phyloP scores from a whole-genome alignment of 75 land plant species.

The Selaginella moellendorffii region DNA sequence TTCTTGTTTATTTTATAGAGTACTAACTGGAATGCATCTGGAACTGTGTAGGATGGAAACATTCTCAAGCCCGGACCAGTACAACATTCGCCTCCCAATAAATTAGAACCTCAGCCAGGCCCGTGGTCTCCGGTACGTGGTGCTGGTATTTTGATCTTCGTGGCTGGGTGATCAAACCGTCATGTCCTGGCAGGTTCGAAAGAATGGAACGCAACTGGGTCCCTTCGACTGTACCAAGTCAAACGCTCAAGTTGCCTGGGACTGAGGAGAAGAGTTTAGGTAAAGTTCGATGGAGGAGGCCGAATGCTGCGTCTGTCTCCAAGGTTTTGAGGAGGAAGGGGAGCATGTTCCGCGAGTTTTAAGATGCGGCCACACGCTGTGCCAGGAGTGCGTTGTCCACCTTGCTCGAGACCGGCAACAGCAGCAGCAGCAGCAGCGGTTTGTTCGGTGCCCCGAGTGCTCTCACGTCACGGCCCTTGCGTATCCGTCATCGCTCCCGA shows the following conservation, averaged over 20 bases:
- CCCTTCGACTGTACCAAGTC: slow-evolving; percentile 50
- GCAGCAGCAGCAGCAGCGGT: neutral
- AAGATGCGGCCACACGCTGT: slow-evolving; percentile 65
- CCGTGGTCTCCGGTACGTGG: slow-evolving; percentile 91
- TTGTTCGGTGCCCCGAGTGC: slow-evolving; percentile 61
- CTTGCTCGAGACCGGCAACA: slow-evolving; percentile 20
- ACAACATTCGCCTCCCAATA: slow-evolving; percentile 74
- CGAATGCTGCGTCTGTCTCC: slow-evolving; percentile 78
- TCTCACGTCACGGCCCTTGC: slow-evolving; percentile 30
- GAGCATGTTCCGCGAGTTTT: slow-evolving; percentile 52
- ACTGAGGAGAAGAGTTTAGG: too few relatives aligned
- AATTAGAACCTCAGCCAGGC: slow-evolving; percentile 46
- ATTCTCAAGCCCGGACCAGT: slow-evolving; percentile 57
- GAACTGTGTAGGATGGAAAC: neutral
- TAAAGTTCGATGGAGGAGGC: slow-evolving; percentile 33
- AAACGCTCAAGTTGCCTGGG: neutral
- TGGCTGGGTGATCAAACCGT: neutral
- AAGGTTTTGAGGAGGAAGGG: slow-evolving; percentile 33
- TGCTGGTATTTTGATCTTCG: neutral
- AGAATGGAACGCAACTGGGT: slow-evolving; percentile 25
- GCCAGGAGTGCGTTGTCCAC: slow-evolving; percentile 37
- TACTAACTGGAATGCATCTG: slow-evolving; percentile 23
- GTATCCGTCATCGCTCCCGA: slow-evolving; percentile 45
- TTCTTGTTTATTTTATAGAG: too few relatives aligned
- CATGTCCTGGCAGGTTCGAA: slow-evolving; percentile 29